A percentile compares a stretch with the other conserved stretches of the same genome.
Conservation (phyloP, 2,329 filamentous ascomycete species). For the Raffaelea deltoideospora region DNA sequence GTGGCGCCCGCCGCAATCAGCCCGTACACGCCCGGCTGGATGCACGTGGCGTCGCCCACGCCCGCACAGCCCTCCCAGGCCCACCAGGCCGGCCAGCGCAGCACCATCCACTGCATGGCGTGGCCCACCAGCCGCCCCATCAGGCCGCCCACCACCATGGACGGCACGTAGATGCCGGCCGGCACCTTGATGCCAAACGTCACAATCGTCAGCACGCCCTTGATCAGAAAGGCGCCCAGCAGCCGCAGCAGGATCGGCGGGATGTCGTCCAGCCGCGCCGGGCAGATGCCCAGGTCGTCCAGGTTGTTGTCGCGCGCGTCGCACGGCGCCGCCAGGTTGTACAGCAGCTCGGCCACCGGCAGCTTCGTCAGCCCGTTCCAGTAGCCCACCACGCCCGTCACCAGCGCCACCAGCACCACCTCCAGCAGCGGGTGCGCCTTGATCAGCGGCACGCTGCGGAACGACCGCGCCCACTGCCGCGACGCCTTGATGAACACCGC, state of each 20-base stretch:
- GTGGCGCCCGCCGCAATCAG: slow-evolving; percentile 89
- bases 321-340: slow-evolving; percentile 83
- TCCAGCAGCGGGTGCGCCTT: slow-evolving; percentile 76
- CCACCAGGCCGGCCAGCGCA: slow-evolving; percentile 54
- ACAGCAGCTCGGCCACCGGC: slow-evolving; percentile 77
- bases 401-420: slow-evolving; percentile 70
- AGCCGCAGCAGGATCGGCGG: slow-evolving; percentile 58
- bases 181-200: slow-evolving; percentile 96
- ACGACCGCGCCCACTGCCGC: slow-evolving; percentile 74
- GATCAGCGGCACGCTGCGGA: slow-evolving; percentile 66
- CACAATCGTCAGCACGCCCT: slow-evolving; percentile 73
- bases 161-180: slow-evolving; percentile 93
- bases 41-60: slow-evolving; percentile 61
- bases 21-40: slow-evolving; percentile 93
- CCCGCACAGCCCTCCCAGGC: slow-evolving; percentile 64
- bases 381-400: slow-evolving; percentile 76
- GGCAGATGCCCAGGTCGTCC: slow-evolving; percentile 63
- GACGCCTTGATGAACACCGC: slow-evolving; percentile 96
- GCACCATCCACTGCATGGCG: slow-evolving; percentile 63
- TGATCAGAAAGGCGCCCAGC: slow-evolving; percentile 70
- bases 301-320: slow-evolving; percentile 48
- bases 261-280: slow-evolving; percentile 58
- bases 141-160: slow-evolving; percentile 93
- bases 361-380: slow-evolving; percentile 88
- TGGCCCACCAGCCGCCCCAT: slow-evolving; percentile 84